Percentiles rank a stretch among this genome's conserved stretches.
phyloP scores from a whole-genome alignment of 2,329 filamentous ascomycete species.

The Chaetothyriales sp. region DNA sequence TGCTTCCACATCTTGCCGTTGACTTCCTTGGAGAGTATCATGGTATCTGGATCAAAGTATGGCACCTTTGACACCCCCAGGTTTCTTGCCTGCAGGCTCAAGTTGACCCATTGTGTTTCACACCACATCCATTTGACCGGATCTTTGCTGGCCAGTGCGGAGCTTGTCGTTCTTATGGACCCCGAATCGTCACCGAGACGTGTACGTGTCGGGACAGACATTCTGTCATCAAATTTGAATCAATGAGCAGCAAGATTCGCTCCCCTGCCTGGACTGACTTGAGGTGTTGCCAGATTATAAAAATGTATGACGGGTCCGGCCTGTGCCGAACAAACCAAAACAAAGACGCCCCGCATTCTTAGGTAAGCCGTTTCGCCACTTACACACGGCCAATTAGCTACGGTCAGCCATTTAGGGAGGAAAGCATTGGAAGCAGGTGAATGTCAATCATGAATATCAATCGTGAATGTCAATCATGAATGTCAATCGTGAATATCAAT shows the following conservation, averaged over 20 bases:
- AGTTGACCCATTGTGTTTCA: conserved; percentile 16
- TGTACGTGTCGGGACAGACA: background rate
- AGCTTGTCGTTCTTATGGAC: background rate
- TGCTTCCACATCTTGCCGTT: conserved; percentile 15
- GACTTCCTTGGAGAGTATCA: conserved; percentile 14
- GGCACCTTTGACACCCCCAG: conserved; percentile 9
- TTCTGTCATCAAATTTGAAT: background rate
- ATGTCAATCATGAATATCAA: background rate
- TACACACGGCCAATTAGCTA: too few species aligned
- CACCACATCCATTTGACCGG: conserved; percentile 11
- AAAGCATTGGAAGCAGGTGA: background rate
- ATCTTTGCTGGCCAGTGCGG: conserved; percentile 5
- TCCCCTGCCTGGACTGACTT: background rate
- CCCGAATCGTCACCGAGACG: background rate
- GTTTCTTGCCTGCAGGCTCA: conserved; percentile 13
- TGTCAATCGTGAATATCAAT: background rate
- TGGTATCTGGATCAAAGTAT: conserved; percentile 17
- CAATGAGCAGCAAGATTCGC: background rate
- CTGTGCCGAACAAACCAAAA: background rate
- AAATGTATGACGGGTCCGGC: background rate
- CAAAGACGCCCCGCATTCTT: background rate
- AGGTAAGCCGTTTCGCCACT: background rate
- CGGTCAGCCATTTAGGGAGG: background rate
- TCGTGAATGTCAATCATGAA: background rate
- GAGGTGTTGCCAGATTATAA: background rate